These are phyloP conservation scores for Wallacemonas sp. DNA, from an alignment of 208 protist species.

Conservation along the genomic window DNA sequence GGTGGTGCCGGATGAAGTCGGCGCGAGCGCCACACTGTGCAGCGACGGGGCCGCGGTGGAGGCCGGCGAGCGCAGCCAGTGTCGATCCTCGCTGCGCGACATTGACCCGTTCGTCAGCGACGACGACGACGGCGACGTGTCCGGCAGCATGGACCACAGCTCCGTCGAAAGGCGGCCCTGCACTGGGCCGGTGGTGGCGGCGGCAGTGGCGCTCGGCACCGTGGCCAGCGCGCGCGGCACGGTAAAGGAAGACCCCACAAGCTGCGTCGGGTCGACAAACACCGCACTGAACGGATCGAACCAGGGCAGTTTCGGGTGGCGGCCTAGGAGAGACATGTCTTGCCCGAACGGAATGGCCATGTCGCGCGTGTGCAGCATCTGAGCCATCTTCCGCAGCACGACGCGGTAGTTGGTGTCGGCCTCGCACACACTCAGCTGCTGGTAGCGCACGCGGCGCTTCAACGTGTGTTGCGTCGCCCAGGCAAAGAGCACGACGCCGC, in stretches of 20 bases:
- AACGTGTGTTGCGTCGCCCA: conserved; percentile 1
- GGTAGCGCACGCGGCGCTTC: background rate
- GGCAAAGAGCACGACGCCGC: background rate
- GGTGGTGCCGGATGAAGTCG: background rate
- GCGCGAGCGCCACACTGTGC: background rate
- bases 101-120: background rate
- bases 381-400: background rate
- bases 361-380: background rate
- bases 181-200: too few species aligned
- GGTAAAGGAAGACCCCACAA: too few species aligned
- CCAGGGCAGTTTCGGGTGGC: background rate
- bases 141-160: background rate
- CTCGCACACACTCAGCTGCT: background rate
- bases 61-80: background rate
- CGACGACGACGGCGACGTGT: conserved; percentile 4
- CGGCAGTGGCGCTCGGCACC: too few species aligned
- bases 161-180: background rate
- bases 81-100: background rate
- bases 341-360: conserved; percentile 6
- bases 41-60: background rate
- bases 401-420: background rate
- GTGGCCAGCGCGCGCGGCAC: too few species aligned
- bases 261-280: background rate
- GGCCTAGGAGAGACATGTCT: background rate
- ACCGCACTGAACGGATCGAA: background rate